Evolutionary conservation across 305 asterid genomes (phyloP).

Genomic region (Fraxinus floribunda): DNA sequence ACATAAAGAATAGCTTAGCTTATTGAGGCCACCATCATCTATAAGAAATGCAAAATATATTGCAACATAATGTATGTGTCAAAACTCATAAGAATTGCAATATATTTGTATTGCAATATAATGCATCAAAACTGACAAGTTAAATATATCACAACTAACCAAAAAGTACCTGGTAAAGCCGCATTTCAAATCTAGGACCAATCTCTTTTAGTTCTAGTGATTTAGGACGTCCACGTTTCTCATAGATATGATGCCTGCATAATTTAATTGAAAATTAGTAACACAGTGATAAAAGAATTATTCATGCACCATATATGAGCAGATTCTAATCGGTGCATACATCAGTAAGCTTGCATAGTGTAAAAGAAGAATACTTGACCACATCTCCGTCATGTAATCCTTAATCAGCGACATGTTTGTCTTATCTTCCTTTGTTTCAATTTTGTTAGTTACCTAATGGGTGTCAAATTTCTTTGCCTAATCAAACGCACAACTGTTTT

Average conservation of each 20-base stretch:
- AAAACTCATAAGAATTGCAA: neutral
- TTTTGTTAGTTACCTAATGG: neutral
- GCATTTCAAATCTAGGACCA: constrained; percentile 78
- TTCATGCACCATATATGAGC: neutral
- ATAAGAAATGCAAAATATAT: neutral
- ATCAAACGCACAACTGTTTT: neutral
- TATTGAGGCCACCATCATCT: neutral
- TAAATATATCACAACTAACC: neutral
- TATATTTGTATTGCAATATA: neutral
- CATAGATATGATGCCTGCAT: constrained; percentile 82
- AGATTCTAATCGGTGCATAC: neutral
- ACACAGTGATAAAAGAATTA: neutral
- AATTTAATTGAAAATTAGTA: constrained; percentile 19
- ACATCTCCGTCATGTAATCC: neutral
- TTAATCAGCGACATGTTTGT: neutral
- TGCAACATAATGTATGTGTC: neutral
- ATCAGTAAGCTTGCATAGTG: neutral
- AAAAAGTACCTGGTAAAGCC: constrained; percentile 64
- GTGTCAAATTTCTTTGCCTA: neutral
- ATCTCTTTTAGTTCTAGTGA: constrained; percentile 51
- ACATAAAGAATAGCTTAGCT: neutral
- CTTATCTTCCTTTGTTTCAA: neutral
- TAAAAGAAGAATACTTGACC: neutral
- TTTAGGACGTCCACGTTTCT: constrained; percentile 82
- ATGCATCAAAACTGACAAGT: neutral